A percentile compares a stretch with the other conserved stretches of the same genome.
Evolutionary conservation across 106 monocot species (phyloP).

Genomic region (Allium fistulosum): DNA sequence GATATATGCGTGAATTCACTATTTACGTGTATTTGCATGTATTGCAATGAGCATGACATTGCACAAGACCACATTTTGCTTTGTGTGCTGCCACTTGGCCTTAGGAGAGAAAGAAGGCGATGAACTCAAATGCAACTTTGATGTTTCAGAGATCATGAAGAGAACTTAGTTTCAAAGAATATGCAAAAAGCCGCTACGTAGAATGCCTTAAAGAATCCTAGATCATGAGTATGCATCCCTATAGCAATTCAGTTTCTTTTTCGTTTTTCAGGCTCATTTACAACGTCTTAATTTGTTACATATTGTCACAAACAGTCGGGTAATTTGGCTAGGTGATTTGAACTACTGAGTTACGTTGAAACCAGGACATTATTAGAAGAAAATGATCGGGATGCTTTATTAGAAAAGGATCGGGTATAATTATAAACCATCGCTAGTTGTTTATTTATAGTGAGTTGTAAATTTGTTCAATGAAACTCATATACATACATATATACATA

Average conservation of each 20-base stretch:
- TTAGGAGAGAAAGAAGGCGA: constrained; percentile 97
- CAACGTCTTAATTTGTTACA: too few relatives aligned
- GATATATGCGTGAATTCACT: too few relatives aligned
- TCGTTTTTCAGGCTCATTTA: background rate
- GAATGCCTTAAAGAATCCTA: constrained; percentile 66
- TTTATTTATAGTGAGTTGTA: too few relatives aligned
- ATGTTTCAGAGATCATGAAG: constrained; percentile 86
- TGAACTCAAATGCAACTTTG: constrained; percentile 79
- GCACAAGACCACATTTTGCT: constrained; percentile 71
- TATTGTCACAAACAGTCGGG: constrained; percentile 25
- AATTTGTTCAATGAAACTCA: background rate
- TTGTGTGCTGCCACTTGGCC: constrained; percentile 88
- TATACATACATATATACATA: background rate
- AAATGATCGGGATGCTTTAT: constrained; percentile 75
- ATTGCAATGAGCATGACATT: constrained; percentile 93
- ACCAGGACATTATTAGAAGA: constrained; percentile 54
- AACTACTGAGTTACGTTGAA: constrained; percentile 66
- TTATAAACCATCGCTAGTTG: too few relatives aligned
- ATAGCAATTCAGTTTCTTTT: background rate
- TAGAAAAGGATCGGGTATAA: constrained; percentile 73
- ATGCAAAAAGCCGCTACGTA: constrained; percentile 52
- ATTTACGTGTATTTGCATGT: constrained; percentile 4
- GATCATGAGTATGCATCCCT: constrained; percentile 72
- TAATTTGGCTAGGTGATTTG: constrained; percentile 88
- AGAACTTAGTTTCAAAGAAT: constrained; percentile 68